Percentiles rank a stretch among this genome's conserved stretches.
Conservation (phyloP, 495 filamentous ascomycete species). For the Darksidea phi region DNA sequence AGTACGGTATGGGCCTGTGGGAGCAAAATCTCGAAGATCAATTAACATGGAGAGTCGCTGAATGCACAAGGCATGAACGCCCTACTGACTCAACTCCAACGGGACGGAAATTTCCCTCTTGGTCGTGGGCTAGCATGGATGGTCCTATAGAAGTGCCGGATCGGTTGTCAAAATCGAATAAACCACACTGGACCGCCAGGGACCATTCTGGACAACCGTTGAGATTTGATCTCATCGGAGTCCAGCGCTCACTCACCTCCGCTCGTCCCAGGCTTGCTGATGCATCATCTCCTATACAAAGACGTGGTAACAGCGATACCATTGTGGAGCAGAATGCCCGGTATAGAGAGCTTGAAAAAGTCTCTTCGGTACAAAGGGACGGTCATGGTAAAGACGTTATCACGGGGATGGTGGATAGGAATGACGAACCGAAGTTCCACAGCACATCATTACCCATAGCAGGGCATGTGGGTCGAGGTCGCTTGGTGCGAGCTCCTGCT, state of each 20-base stretch:
- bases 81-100: slow-evolving; percentile 4
- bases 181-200: neutral
- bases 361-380: neutral
- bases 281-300: neutral
- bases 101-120: slow-evolving; percentile 9
- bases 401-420: too few relatives aligned
- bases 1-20: slow-evolving; percentile 25
- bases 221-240: slow-evolving; percentile 8
- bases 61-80: slow-evolving; percentile 9
- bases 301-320: slow-evolving; percentile 4
- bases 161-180: neutral
- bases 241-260: neutral
- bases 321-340: neutral
- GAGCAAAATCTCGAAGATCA: slow-evolving; percentile 21
- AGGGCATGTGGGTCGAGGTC: slow-evolving; percentile 15
- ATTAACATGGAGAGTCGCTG: slow-evolving; percentile 23
- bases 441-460: slow-evolving; percentile 6
- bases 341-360: slow-evolving; percentile 4
- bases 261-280: neutral
- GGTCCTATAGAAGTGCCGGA: slow-evolving; percentile 8
- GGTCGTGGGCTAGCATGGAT: slow-evolving; percentile 25
- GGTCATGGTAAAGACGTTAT: too few relatives aligned
- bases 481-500: neutral
- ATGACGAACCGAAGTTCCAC: slow-evolving; percentile 7
- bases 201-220: slow-evolving; percentile 4